Conservation (phyloP, 2,329 filamentous ascomycete species). For the Zasmidium citrigriseum region DNA sequence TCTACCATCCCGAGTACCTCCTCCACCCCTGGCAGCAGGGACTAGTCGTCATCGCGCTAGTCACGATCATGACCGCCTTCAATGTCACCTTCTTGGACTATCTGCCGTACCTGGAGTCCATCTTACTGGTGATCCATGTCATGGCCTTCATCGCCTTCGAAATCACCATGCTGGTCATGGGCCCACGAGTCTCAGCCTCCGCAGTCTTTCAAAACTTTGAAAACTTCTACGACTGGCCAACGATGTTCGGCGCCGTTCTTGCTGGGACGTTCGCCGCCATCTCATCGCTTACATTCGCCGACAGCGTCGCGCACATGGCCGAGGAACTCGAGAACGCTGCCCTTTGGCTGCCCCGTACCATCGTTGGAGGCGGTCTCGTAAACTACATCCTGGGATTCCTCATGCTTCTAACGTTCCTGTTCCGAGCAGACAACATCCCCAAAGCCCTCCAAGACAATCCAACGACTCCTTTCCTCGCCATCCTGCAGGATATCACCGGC, state of each 20-base stretch:
- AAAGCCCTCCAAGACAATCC: constrained; percentile 23
- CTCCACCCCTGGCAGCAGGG: constrained; percentile 49
- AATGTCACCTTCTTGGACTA: constrained; percentile 47
- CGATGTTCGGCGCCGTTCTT: constrained; percentile 40
- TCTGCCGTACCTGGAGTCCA: constrained; percentile 50
- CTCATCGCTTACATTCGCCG: constrained; percentile 23
- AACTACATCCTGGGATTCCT: constrained; percentile 27
- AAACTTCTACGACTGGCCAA: constrained; percentile 49
- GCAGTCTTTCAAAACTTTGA: constrained; percentile 52
- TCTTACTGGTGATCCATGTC: constrained; percentile 53
- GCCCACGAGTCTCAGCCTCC: constrained; percentile 42
- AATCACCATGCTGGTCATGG: constrained; percentile 47
- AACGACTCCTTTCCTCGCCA: constrained; percentile 34
- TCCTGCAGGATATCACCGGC: constrained; percentile 40
- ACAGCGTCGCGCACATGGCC: constrained; percentile 30
- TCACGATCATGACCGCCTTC: constrained; percentile 39
- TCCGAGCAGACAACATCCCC: constrained; percentile 37
- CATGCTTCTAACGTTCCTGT: constrained; percentile 35
- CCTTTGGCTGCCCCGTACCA: constrained; percentile 24
- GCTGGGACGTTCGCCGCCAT: constrained; percentile 41
- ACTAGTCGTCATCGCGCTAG: constrained; percentile 48
- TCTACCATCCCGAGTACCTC: constrained; percentile 12
- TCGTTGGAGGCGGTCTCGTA: constrained; percentile 21
- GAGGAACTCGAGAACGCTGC: constrained; percentile 31
- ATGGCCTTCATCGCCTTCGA: constrained; percentile 55